These are phyloP conservation scores for Septoria linicola DNA, from an alignment of 2,329 filamentous ascomycete genomes.

Conservation along the genomic window DNA sequence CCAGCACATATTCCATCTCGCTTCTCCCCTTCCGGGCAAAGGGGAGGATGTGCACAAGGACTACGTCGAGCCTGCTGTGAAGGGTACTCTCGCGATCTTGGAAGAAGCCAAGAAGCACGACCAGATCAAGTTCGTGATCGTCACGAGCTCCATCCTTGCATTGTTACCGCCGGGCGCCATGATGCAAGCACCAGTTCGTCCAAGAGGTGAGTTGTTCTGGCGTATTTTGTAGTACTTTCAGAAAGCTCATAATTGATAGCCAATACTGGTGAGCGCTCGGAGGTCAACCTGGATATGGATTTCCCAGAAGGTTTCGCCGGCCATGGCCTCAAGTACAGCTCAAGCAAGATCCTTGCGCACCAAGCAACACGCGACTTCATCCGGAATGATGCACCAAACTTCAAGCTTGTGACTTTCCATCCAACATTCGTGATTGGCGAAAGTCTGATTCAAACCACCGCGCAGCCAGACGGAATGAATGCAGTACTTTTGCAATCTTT, in stretches of 20 bases:
- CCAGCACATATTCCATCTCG: constrained; percentile 34
- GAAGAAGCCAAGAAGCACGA: constrained; percentile 27
- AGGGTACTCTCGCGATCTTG: constrained; percentile 31
- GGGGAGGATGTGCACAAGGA: constrained; percentile 24
- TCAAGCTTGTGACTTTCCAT: constrained; percentile 31
- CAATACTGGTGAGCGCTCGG: neutral
- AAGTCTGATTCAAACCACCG: constrained; percentile 26
- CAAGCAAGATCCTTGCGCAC: constrained; percentile 34
- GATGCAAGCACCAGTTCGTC: neutral
- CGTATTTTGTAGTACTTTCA: neutral
- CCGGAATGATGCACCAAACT: constrained; percentile 26
- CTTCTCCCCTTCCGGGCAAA: constrained; percentile 32
- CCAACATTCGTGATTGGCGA: constrained; percentile 32
- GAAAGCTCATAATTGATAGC: neutral
- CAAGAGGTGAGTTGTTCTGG: neutral
- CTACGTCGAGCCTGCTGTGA: constrained; percentile 33
- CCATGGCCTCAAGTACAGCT: constrained; percentile 19
- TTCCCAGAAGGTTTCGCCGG: constrained; percentile 23
- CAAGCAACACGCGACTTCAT: constrained; percentile 31
- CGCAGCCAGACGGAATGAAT: constrained; percentile 28
- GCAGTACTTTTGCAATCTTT: constrained; percentile 20
- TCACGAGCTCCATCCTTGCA: constrained; percentile 30
- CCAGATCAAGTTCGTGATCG: constrained; percentile 33
- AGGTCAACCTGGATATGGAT: neutral
- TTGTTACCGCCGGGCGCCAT: constrained; percentile 20